Evolutionary conservation across 1,284 basidiomycete species (phyloP), one percentile per base, ranked within the genome.

Genomic region (Leccinum ponderosum): DNA sequence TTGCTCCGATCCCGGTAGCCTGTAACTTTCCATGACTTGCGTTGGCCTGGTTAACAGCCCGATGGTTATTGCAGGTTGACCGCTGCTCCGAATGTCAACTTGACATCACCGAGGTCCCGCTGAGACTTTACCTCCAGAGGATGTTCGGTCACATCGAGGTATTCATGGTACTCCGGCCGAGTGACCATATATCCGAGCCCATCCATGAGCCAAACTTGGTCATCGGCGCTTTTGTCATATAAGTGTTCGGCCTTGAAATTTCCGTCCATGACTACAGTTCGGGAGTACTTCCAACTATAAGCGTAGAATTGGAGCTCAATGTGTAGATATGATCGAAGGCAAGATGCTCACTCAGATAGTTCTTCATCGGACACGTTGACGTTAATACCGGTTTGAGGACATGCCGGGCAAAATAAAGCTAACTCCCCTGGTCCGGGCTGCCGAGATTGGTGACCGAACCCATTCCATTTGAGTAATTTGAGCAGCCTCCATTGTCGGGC

Each of bases 201-300:
- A 58, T 69, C 61, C 55, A 61, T 67, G 0, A 68, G 47, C 52
- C 42, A 63, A 2, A 62, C 33, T 3, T 67, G 60, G 5, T 65
- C 33, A 1, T 57, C 29, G 0, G 55, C 27, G 0, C 3, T 4
- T 2, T 22, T 48, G 0, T 63, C 52, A 2, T 50, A 12, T 31
- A 67, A 3, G 11, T 65, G 61, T 5, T 66, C 22, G 0, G 65
- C 65, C 15, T 61, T 63, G 48, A 68, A 68, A 11, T 66, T 65
- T 3, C 66, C 60, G 37, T 67, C 66, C 56, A 66, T 62, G 0
- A 62, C 25, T 0, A 67, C 3, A 0, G 22, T 47, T 1, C 25
- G 5, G 1, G 22, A 17, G 33, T 61, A 62, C 37, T 52, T 65
- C 56, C 60, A 66, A 2, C 60, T 56, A 25, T 27, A 17, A 20